Evolutionary conservation across 2,329 filamentous ascomycete genomes (phyloP).

Genomic region (Ophiostoma himal-ulmi): DNA sequence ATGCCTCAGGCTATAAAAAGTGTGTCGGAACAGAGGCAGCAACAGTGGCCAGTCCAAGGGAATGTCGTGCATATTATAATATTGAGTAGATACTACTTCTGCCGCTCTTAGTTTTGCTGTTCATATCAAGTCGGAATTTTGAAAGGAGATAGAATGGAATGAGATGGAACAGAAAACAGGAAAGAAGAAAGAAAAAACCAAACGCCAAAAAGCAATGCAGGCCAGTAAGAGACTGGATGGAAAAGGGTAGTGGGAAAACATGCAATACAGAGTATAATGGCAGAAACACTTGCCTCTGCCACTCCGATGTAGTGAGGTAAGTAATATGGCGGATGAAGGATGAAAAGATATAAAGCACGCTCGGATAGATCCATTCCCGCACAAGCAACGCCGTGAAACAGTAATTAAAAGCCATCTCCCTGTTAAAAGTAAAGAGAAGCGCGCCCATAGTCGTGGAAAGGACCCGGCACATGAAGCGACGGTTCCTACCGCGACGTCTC

Average conservation of each 20-base stretch:
- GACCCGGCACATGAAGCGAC: neutral
- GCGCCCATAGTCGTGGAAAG: neutral
- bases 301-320: neutral
- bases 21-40: no score
- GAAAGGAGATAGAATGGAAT: neutral
- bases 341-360: neutral
- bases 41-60: no score
- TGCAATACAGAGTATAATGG: neutral
- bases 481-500: conserved; percentile 18
- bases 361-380: conserved; percentile 3
- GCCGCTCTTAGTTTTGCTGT: no score
- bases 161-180: neutral
- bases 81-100: no score
- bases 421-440: neutral
- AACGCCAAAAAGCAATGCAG: conserved; percentile 24
- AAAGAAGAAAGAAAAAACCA: conserved; percentile 13
- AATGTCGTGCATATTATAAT: no score
- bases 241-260: neutral
- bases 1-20: no score
- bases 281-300: neutral
- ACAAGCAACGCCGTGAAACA: neutral
- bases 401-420: neutral
- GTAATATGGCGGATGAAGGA: conserved; percentile 13
- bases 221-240: neutral
- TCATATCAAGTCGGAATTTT: neutral